phyloP scores from a whole-genome alignment of 805 yeast genomes.

The Barnettozyma siamensis region DNA sequence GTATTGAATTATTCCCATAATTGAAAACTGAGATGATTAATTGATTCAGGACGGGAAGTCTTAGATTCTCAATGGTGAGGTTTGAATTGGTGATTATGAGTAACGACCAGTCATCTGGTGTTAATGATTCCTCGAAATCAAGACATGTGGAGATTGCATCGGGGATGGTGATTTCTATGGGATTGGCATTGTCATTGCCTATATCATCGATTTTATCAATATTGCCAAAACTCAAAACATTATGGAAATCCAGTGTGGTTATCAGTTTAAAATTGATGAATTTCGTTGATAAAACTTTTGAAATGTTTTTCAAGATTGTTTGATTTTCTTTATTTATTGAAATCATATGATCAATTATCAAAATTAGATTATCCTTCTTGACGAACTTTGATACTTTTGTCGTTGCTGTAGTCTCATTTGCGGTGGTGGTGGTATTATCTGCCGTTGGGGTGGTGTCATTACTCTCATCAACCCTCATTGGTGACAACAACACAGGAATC shows the following conservation, averaged over 20 bases:
- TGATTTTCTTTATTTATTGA: conserved; percentile 4
- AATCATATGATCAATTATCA: conserved; percentile 17
- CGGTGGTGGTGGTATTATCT: too few species aligned
- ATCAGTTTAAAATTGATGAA: conserved; percentile 14
- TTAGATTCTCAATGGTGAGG: neutral
- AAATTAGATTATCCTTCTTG: conserved; percentile 13
- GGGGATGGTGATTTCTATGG: too few species aligned
- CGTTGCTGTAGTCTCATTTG: too few species aligned
- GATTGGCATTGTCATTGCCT: neutral
- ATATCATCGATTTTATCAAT: neutral
- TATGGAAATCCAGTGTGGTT: conserved; percentile 5
- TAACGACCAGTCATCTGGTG: conserved; percentile 8
- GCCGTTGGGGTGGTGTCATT: conserved; percentile 9
- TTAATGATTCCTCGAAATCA: too few species aligned
- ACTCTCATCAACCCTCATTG: conserved; percentile 11
- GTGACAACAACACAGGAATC: conserved; percentile 21
- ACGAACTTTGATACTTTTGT: conserved; percentile 3
- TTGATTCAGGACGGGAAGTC: conserved; percentile 13
- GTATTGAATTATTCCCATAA: neutral
- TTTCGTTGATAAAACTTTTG: conserved; percentile 14
- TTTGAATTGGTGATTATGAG: conserved; percentile 15
- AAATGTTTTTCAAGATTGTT: conserved; percentile 18
- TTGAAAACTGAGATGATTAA: conserved; percentile 11
- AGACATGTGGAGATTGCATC: too few species aligned
- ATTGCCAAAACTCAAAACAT: neutral